Base-by-base conservation (phyloP, 345 rosid species). In the Pistacia atlantica region DNA sequence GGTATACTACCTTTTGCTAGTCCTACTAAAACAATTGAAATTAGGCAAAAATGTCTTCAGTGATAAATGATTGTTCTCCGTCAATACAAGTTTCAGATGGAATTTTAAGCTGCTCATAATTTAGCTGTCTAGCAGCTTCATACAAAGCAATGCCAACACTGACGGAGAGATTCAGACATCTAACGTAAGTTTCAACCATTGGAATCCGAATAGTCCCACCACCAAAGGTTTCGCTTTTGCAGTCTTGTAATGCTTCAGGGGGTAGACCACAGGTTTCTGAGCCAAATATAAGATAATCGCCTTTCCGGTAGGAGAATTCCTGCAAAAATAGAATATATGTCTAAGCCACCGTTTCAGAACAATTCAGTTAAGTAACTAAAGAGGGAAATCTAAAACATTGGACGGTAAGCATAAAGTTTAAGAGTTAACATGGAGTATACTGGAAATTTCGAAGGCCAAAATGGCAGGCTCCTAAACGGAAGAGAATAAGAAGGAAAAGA, bases 141-240 rank as follows among this genome's bases (percentile, higher is more conserved):
- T 95, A 93, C 83, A 93, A 56, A 31, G 99, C 96, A 78, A 93
- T 87, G 45, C 98, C 98, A 71, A 89, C 97, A 73, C 97, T 95
- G 64, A 95, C 99, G 3, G 97, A 91, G 45, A 95, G 94, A 81
- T 95, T 95, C 76, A 95, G 82, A 78, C 98, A 95, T 85, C 99
- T 84, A 57, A 93, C 99, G 37, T 93, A 89, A 2, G 98, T 95
- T 76, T 95, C 98, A 67, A 91, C 87, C 99, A 95, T 95, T 0
- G 98, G 99, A 76, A 95, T 90, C 76, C 96, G 81, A 80, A 95
- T 74, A 62, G 89, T 90, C 5, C 96, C 98, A 18, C 97, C 93
- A 11, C 98, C 96, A 52, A 77, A 84, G 11, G 75, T 69, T 80
- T 87, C 81, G 51, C 75, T 79, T 78, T 82, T 87, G 89, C 98